phyloP scores from a whole-genome alignment of 2,329 filamentous ascomycete genomes.

The Aspergillus caelatus region DNA sequence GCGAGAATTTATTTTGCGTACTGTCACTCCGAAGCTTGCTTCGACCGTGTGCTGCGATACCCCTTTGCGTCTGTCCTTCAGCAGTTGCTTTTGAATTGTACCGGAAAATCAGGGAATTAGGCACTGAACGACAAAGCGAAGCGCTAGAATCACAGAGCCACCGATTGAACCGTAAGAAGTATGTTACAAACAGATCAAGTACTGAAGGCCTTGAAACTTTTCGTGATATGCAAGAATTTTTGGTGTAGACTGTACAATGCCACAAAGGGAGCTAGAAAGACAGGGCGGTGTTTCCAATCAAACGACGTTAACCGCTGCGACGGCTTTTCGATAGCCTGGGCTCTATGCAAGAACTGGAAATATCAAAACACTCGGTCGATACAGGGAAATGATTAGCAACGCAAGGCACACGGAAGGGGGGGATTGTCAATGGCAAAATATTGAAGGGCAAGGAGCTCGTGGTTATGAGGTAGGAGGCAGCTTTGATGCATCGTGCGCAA shows the following conservation, averaged over 20 bases:
- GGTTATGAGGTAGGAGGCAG: conserved; percentile 24
- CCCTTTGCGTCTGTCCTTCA: conserved; percentile 1
- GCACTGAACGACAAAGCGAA: not conserved
- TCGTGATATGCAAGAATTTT: not conserved
- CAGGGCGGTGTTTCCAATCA: conserved; percentile 4
- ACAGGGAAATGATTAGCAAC: conserved; percentile 24
- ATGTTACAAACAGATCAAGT: conserved; percentile 20
- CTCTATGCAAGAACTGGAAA: conserved; percentile 8
- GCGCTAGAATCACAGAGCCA: conserved; percentile 14
- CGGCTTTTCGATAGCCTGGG: conserved; percentile 5
- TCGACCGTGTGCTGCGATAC: not conserved
- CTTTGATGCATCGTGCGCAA: conserved; percentile 40
- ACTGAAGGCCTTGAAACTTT: conserved; percentile 1
- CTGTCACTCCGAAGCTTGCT: conserved; percentile 1
- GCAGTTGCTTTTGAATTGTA: conserved; percentile 9
- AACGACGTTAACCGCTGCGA: conserved; percentile 1
- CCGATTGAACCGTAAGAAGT: conserved; percentile 11
- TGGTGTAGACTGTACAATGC: conserved; percentile 16
- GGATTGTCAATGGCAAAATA: conserved; percentile 17
- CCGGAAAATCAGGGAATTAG: not conserved
- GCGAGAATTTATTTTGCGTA: conserved; percentile 1
- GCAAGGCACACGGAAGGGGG: conserved; percentile 27
- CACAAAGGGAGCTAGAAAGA: conserved; percentile 10
- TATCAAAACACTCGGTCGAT: conserved; percentile 19
- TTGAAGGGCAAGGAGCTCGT: conserved; percentile 25